Conservation (phyloP, 495 filamentous ascomycete genomes). For the Arthonia radiata region DNA sequence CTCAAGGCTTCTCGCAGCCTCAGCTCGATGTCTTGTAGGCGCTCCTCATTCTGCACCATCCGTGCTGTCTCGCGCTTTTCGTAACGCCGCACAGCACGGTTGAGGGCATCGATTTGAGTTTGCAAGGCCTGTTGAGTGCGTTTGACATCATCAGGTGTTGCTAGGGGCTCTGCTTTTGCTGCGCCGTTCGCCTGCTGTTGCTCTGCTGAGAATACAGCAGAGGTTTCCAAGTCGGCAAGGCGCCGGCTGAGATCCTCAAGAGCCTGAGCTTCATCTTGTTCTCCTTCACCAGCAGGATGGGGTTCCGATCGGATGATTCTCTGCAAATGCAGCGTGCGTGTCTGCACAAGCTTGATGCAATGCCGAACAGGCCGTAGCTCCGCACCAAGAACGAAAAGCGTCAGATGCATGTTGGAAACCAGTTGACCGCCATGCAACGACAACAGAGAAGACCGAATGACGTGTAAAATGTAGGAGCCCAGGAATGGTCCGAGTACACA, state of each 20-base stretch:
- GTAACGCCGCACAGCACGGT: constrained; percentile 75
- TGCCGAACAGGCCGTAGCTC: constrained; percentile 65
- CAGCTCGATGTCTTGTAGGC: constrained; percentile 41
- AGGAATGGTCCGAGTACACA: constrained; percentile 63
- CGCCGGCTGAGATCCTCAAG: constrained; percentile 33
- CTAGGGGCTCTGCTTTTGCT: constrained; percentile 12
- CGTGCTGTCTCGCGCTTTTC: constrained; percentile 65
- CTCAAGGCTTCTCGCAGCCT: constrained; percentile 54
- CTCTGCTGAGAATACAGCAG: no score
- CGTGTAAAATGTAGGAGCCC: constrained; percentile 56
- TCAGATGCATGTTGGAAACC: constrained; percentile 78
- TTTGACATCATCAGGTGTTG: constrained; percentile 18
- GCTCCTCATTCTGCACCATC: constrained; percentile 45
- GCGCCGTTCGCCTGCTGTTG: constrained; percentile 27
- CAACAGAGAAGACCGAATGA: constrained; percentile 45
- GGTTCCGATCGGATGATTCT: no score
- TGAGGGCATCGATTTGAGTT: constrained; percentile 69
- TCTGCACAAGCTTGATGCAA: constrained; percentile 52
- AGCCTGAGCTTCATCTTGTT: constrained; percentile 19
- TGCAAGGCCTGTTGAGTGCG: constrained; percentile 42
- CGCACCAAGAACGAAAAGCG: constrained; percentile 75
- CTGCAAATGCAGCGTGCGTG: constrained; percentile 64
- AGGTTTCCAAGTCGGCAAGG: constrained; percentile 53
- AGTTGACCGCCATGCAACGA: constrained; percentile 64
- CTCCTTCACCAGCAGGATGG: constrained; percentile 15